Percentiles rank a stretch among this genome's conserved stretches.
phyloP scores from a whole-genome alignment of 169 alveolate species.

The Plasmodium knowlesi region DNA sequence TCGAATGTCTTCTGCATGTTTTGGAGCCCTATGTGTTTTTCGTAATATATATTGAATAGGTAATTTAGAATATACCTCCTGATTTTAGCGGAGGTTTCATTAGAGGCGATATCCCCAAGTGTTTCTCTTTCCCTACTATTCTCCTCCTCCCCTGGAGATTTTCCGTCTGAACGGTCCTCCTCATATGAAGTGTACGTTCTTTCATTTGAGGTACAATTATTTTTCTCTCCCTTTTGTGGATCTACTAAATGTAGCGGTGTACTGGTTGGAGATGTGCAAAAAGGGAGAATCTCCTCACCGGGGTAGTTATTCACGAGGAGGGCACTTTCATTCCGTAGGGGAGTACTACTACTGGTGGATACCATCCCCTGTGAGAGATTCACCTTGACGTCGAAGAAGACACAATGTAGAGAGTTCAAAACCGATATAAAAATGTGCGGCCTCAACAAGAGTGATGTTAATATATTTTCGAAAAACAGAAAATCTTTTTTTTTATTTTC shows the following conservation, averaged over 20 bases:
- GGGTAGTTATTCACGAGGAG: not conserved
- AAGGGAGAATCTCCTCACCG: not conserved
- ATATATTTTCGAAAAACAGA: conserved; percentile 59
- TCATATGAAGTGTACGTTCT: not conserved
- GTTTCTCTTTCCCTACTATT: not conserved
- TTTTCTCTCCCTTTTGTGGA: not conserved
- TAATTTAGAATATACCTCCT: conserved; percentile 51
- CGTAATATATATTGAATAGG: conserved; percentile 55
- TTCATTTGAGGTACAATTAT: not conserved
- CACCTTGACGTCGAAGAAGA: conserved; percentile 3
- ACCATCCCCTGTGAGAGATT: not conserved
- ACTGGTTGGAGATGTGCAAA: not conserved
- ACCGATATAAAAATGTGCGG: conserved; percentile 56
- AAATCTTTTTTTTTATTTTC: conserved; percentile 70
- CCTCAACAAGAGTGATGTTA: conserved; percentile 31
- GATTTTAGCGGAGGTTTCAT: not conserved
- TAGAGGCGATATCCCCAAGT: not conserved
- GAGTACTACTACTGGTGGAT: not conserved
- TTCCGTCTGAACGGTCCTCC: not conserved
- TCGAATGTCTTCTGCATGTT: conserved; percentile 43
- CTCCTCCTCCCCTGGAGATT: not conserved
- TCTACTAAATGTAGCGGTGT: not conserved
- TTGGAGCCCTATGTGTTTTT: conserved; percentile 43
- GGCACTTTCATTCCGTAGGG: not conserved
- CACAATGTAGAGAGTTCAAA: conserved; percentile 11